These are phyloP conservation scores for Trichoderma lentiforme DNA, from an alignment of 2,329 filamentous ascomycete species.

Conservation along the genomic window DNA sequence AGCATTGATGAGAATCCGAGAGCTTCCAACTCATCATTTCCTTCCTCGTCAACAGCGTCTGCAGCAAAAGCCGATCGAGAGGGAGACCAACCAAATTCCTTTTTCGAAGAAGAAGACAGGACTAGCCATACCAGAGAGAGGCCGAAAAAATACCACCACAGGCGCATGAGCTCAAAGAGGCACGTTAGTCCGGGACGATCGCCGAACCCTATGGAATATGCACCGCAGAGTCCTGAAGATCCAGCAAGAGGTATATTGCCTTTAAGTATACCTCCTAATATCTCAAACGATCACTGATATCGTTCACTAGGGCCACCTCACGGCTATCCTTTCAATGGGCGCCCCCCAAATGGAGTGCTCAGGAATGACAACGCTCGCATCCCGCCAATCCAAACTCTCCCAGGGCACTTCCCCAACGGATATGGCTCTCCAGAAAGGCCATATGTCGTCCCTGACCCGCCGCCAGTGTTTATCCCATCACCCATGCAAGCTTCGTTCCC, in stretches of 20 bases:
- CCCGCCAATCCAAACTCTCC: background rate
- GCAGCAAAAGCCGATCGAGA: background rate
- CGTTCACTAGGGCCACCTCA: background rate
- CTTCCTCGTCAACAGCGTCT: background rate
- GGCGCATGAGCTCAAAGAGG: slow-evolving; percentile 14
- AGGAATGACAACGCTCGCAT: background rate
- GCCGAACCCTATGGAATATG: slow-evolving; percentile 21
- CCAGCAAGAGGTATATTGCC: background rate
- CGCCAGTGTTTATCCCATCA: background rate
- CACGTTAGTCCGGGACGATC: slow-evolving; percentile 17
- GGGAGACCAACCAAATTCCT: background rate
- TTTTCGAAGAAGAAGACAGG: background rate
- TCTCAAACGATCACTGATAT: background rate
- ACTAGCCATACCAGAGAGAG: background rate
- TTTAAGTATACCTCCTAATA: background rate
- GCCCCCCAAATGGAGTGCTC: background rate
- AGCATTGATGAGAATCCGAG: slow-evolving; percentile 12
- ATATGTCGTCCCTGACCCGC: background rate
- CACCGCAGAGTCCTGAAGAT: background rate
- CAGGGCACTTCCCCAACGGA: background rate
- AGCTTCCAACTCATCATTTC: background rate
- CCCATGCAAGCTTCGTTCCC: slow-evolving; percentile 6
- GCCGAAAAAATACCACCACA: background rate
- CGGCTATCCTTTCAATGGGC: background rate
- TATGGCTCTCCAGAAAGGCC: slow-evolving; percentile 14